phyloP scores from a whole-genome alignment of 441 rosid species.

The Jatropha podagrica region DNA sequence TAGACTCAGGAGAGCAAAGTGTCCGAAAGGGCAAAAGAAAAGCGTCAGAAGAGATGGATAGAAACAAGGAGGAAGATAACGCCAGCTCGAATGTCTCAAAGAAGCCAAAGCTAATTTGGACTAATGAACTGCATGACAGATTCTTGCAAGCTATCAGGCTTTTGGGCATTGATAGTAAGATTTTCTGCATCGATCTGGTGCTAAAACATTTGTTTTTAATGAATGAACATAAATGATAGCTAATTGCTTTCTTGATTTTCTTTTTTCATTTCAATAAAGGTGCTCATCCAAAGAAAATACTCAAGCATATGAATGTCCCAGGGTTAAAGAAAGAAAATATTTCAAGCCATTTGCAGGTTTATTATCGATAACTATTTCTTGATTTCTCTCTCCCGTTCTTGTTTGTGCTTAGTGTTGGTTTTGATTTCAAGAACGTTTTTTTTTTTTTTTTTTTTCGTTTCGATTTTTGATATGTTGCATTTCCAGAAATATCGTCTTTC shows the following conservation, averaged over 20 bases:
- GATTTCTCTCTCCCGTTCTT: not conserved
- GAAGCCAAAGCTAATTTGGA: slow-evolving; percentile 45
- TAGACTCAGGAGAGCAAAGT: slow-evolving; percentile 5
- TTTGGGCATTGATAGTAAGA: slow-evolving; percentile 47
- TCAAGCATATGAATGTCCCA: slow-evolving; percentile 45
- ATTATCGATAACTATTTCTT: not conserved
- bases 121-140: slow-evolving; percentile 36
- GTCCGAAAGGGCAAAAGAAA: slow-evolving; percentile 20
- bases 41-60: slow-evolving; percentile 10
- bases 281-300: slow-evolving; percentile 46
- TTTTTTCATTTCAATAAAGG: slow-evolving; percentile 21
- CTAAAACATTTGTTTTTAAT: not conserved
- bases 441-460: not conserved
- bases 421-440: not conserved
- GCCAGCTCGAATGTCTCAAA: slow-evolving; percentile 14
- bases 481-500: slow-evolving; percentile 41
- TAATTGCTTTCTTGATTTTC: slow-evolving; percentile 7
- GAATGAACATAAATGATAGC: not conserved
- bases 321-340: slow-evolving; percentile 41
- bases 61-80: slow-evolving; percentile 8
- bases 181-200: not conserved
- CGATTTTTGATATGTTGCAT: not conserved
- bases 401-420: no score
- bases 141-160: slow-evolving; percentile 36
- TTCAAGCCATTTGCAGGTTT: slow-evolving; percentile 61